phyloP scores from a whole-genome alignment of 1,284 basidiomycete genomes.

The Nidula niveotomentosa region DNA sequence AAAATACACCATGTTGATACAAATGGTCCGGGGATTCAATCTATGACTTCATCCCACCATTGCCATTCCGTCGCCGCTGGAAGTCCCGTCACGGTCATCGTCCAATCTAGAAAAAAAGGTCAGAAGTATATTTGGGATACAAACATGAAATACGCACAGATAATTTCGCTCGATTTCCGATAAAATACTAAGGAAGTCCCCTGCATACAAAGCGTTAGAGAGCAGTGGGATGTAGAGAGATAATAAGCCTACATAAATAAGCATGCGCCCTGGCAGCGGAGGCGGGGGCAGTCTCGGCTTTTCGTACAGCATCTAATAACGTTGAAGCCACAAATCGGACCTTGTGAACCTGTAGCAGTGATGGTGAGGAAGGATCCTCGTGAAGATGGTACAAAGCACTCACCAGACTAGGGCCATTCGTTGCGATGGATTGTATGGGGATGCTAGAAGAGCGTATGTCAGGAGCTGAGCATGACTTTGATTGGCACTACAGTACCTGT shows the following conservation, averaged over 20 bases:
- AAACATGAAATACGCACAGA: slow-evolving; percentile 40
- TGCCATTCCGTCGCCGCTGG: slow-evolving; percentile 50
- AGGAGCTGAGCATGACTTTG: background rate
- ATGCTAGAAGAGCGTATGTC: slow-evolving; percentile 48
- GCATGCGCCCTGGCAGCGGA: slow-evolving; percentile 78
- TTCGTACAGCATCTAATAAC: slow-evolving; percentile 81
- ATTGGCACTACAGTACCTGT: slow-evolving; percentile 47
- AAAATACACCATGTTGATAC: background rate
- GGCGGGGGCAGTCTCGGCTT: slow-evolving; percentile 73
- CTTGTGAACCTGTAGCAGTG: slow-evolving; percentile 64
- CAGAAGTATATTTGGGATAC: slow-evolving; percentile 12
- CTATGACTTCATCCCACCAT: slow-evolving; percentile 10
- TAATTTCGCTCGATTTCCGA: slow-evolving; percentile 89
- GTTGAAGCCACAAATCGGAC: slow-evolving; percentile 89
- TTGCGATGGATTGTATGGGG: slow-evolving; percentile 88
- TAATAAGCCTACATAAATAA: slow-evolving; percentile 62
- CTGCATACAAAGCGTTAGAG: slow-evolving; percentile 32
- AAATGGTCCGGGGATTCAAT: background rate
- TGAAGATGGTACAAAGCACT: slow-evolving; percentile 14
- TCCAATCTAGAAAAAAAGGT: slow-evolving; percentile 51
- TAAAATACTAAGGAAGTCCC: slow-evolving; percentile 88
- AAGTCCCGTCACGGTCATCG: slow-evolving; percentile 67
- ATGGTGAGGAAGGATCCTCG: slow-evolving; percentile 6
- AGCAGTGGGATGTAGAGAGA: slow-evolving; percentile 12
- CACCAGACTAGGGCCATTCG: slow-evolving; percentile 80